These are phyloP conservation scores for Blastobotrys arbuscula DNA, from an alignment of 1,139 yeast genomes.

Conservation along the genomic window DNA sequence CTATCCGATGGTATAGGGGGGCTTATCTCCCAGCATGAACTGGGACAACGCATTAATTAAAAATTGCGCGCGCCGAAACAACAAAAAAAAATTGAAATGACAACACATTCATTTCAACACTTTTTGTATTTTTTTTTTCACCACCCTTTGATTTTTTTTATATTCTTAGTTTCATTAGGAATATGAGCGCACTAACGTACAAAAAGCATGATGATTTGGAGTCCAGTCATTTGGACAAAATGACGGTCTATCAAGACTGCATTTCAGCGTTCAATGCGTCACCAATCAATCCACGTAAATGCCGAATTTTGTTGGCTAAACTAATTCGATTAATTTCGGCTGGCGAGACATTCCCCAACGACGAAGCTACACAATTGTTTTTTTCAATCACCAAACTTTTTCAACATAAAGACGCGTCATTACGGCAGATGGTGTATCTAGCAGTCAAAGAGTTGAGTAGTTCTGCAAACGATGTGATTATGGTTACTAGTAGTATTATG, in stretches of 20 bases:
- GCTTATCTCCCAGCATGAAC: too few relatives aligned
- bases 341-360: constrained; percentile 83
- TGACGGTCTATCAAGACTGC: constrained; percentile 97
- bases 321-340: constrained; percentile 61
- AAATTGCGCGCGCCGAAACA: not conserved
- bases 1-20: too few relatives aligned
- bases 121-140: not conserved
- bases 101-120: not conserved
- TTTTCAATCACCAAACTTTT: constrained; percentile 91
- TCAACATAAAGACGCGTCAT: constrained; percentile 85
- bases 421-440: constrained; percentile 89
- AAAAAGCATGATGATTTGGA: constrained; percentile 78
- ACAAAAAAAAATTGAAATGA: not conserved
- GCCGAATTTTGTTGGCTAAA: constrained; percentile 72
- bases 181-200: constrained; percentile 74
- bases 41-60: not conserved
- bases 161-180: not conserved
- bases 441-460: constrained; percentile 86
- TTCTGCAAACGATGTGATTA: constrained; percentile 84
- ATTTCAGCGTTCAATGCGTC: constrained; percentile 87
- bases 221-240: constrained; percentile 77
- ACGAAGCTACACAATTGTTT: constrained; percentile 88
- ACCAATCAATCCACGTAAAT: constrained; percentile 82
- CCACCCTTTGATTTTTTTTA: constrained; percentile 1
- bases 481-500: constrained; percentile 98